phyloP scores from a whole-genome alignment of 2,329 filamentous ascomycete genomes.

The Zelopaecilomyces penicillatus region DNA sequence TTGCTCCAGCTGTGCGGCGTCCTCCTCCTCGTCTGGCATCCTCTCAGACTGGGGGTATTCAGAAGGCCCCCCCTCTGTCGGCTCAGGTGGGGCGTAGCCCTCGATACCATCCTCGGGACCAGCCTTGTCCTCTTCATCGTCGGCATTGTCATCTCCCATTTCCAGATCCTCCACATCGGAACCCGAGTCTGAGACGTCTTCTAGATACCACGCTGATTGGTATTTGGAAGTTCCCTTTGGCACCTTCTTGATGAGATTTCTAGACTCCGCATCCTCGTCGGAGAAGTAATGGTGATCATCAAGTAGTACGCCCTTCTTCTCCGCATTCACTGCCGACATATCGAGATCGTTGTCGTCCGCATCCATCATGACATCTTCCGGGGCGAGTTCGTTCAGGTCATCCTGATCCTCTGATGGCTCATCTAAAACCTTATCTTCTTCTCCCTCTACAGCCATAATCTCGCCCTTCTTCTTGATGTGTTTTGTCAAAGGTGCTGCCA shows the following conservation, averaged over 20 bases:
- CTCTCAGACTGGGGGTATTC: constrained; percentile 92
- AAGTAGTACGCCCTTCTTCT: constrained; percentile 79
- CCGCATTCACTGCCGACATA: constrained; percentile 27
- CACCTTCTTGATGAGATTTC: constrained; percentile 58
- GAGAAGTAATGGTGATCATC: constrained; percentile 98
- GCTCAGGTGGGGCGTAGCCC: constrained; percentile 54
- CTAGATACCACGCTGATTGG: constrained; percentile 88
- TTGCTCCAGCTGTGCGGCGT: constrained; percentile 67
- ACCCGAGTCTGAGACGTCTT: constrained; percentile 71
- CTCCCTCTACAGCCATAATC: constrained; percentile 59
- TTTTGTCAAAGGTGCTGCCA: constrained; percentile 59
- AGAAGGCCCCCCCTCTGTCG: constrained; percentile 71
- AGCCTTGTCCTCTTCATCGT: constrained; percentile 49
- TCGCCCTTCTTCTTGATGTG: constrained; percentile 52
- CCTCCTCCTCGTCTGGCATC: constrained; percentile 81
- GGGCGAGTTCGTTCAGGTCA: constrained; percentile 73
- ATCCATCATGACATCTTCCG: constrained; percentile 73
- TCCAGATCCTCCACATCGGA: constrained; percentile 71
- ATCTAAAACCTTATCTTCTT: constrained; percentile 53
- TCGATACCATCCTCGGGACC: constrained; percentile 79
- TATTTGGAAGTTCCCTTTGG: constrained; percentile 90
- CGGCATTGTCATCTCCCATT: constrained; percentile 42
- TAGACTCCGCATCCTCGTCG: constrained; percentile 63
- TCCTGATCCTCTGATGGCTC: constrained; percentile 72
- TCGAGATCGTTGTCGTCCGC: constrained; percentile 47